Base-by-base conservation (phyloP, 169 alveolate genomes). In the Eimeria zaria region DNA sequence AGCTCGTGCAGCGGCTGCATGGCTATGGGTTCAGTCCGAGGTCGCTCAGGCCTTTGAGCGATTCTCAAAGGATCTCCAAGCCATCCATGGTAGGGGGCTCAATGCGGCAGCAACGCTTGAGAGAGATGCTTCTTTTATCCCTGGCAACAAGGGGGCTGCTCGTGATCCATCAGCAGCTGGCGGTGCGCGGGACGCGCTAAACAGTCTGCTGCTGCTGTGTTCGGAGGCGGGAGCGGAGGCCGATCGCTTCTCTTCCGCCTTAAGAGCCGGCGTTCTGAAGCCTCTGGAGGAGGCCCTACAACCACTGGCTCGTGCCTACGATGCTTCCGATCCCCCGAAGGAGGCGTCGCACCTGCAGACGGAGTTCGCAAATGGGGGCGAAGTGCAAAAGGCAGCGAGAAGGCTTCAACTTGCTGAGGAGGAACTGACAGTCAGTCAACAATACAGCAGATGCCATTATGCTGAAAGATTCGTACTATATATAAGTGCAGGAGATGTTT, bases 361-460 rank as follows among this genome's bases (percentile, higher is more conserved):
- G 73, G 95, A 64, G 24, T 46, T 30, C 30, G 46, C 36, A 18
- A 24, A 22, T 33, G 39, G 58, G 16, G 95, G 94, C 30, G 96
- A 93, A n/a, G 96, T 67, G 81, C 96, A 93, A 30, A 93, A 93
- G 16, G 96, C 96, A 60, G 92, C 94, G n/a, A 64, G 89, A 81
- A 62, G 90, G 89, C 94, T 93, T 41, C 94, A 83, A 39, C 96
- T 93, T 24, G 96, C 96, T 18, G 87, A 93, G 67, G 96, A 93
- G 41, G 96, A 93, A 69, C 88, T 93, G 83, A 83, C 89, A 46
- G 96, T 93, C 85, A 55, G 96, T 0, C 20, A 33, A 51, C n/a
- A 73, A 9, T 73, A 22, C 83, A 39, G 36, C 33, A 16, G 55
- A 73, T 14, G 20, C 16, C 39, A 24, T 73, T 1, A 44, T 73